Percentiles rank a stretch among this genome's conserved stretches.
Evolutionary conservation across 805 yeast genomes (phyloP).

Genomic region (Lipomyces chichibuensis): DNA sequence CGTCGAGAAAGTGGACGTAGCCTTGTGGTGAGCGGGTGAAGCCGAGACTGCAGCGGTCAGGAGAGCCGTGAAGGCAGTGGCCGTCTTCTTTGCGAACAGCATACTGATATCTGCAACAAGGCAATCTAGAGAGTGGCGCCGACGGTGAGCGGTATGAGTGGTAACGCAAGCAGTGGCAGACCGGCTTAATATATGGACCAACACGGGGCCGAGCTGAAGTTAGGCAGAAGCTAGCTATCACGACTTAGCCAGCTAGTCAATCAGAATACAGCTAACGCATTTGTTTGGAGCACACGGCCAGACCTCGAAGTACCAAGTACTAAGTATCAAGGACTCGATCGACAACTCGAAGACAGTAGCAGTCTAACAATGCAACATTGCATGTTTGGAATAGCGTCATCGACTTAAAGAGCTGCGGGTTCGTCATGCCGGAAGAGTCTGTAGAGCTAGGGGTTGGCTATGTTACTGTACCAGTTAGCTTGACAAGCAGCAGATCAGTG

Average conservation of each 20-base stretch:
- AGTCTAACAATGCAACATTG: background rate
- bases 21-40: background rate
- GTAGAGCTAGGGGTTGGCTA: background rate
- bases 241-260: background rate
- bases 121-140: background rate
- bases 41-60: background rate
- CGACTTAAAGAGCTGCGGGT: too few relatives aligned
- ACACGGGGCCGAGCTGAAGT: background rate
- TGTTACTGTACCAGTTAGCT: background rate
- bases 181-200: background rate
- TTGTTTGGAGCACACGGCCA: background rate
- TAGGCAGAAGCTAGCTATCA: background rate
- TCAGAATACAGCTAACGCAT: background rate
- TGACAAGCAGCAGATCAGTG: background rate
- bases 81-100: background rate
- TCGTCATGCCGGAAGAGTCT: background rate
- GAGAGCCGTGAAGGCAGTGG: background rate
- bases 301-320: background rate
- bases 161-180: background rate
- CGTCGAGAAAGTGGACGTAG: background rate
- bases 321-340: background rate
- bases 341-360: background rate
- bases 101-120: background rate
- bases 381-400: too few relatives aligned
- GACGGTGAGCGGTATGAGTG: background rate